These are phyloP conservation scores for Wickerhamomyces hampshirensis DNA, from an alignment of 805 yeast species.

Conservation along the genomic window DNA sequence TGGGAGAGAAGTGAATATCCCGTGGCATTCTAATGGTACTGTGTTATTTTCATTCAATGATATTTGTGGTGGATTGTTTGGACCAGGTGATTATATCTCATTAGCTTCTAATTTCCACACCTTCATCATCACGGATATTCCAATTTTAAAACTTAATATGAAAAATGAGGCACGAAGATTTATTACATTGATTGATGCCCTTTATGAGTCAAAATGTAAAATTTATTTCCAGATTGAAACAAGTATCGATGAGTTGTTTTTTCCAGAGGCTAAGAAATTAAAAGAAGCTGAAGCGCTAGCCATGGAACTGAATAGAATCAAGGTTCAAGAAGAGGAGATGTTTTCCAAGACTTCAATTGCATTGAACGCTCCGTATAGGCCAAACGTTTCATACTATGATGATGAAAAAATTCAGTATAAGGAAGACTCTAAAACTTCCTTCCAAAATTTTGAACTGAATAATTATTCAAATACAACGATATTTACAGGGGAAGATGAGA, in stretches of 20 bases:
- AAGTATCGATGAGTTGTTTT: constrained; percentile 49
- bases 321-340: constrained; percentile 65
- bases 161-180: constrained; percentile 67
- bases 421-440: constrained; percentile 17
- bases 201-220: constrained; percentile 63
- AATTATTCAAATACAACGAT: constrained; percentile 46
- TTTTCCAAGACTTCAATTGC: constrained; percentile 59
- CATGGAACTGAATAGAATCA: constrained; percentile 32
- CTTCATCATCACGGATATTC: constrained; percentile 56
- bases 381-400: constrained; percentile 61
- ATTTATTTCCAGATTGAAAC: constrained; percentile 48
- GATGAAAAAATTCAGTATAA: constrained; percentile 35
- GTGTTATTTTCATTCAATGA: constrained; percentile 49
- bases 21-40: constrained; percentile 35
- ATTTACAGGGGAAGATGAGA: constrained; percentile 75
- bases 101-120: constrained; percentile 56
- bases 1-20: constrained; percentile 47
- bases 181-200: constrained; percentile 62
- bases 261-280: constrained; percentile 41
- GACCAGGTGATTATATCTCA: constrained; percentile 68
- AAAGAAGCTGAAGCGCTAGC: constrained; percentile 14
- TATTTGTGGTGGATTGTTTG: constrained; percentile 51
- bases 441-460: constrained; percentile 18
- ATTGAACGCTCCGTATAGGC: constrained; percentile 59
- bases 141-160: constrained; percentile 49